A percentile compares a stretch with the other conserved stretches of the same genome.
Evolutionary conservation across 768 basidiomycete genomes (phyloP).

Genomic region (Floccularia luteovirens): DNA sequence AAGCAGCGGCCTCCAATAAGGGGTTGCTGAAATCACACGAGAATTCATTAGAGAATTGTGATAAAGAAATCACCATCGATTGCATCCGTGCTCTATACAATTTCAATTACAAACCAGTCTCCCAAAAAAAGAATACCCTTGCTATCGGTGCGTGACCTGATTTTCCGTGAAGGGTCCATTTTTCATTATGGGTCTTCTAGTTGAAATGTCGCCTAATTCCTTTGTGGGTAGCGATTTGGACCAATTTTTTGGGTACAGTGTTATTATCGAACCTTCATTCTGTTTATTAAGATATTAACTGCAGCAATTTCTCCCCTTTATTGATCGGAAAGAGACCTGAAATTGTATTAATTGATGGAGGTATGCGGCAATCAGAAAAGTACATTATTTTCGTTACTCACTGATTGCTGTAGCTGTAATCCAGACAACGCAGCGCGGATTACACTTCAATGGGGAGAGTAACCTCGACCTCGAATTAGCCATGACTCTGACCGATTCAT

Average conservation of each 20-base stretch:
- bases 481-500: slow-evolving; percentile 33
- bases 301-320: slow-evolving; percentile 27
- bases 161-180: neutral
- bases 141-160: slow-evolving; percentile 22
- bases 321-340: slow-evolving; percentile 27
- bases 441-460: slow-evolving; percentile 45
- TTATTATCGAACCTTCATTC: too few relatives aligned
- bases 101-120: slow-evolving; percentile 22
- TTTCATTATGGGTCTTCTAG: slow-evolving; percentile 13
- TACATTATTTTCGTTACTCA: neutral
- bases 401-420: slow-evolving; percentile 26
- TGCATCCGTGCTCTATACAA: slow-evolving; percentile 34
- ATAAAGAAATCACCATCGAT: slow-evolving; percentile 24
- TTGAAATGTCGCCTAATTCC: slow-evolving; percentile 46
- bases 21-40: slow-evolving; percentile 11
- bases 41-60: slow-evolving; percentile 18
- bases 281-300: neutral
- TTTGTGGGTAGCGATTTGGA: slow-evolving; percentile 37
- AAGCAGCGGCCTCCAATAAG: slow-evolving; percentile 7
- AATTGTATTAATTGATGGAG: slow-evolving; percentile 26
- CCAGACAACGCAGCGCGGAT: slow-evolving; percentile 30
- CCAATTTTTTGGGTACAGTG: slow-evolving; percentile 26
- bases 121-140: slow-evolving; percentile 25
- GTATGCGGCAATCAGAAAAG: slow-evolving; percentile 8
- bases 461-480: slow-evolving; percentile 53